Conservation (phyloP, 2,329 filamentous ascomycete species). For the Metarhizium humberi region DNA sequence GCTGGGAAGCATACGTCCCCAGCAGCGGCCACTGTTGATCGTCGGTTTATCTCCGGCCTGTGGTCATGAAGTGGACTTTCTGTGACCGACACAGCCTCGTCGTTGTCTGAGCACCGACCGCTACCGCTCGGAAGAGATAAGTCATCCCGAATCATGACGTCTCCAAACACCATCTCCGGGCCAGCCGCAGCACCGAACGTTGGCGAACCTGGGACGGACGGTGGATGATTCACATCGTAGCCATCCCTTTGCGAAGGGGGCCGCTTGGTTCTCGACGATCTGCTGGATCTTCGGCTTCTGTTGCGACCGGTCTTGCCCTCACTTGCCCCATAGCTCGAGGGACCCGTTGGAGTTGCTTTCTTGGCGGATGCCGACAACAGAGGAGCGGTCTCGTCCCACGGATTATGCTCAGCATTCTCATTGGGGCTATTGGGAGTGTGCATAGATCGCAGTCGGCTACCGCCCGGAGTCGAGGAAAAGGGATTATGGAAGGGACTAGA, state of each 20-base stretch:
- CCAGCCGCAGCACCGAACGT: slow-evolving; percentile 37
- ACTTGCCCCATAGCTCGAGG: slow-evolving; percentile 32
- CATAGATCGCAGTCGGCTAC: slow-evolving; percentile 27
- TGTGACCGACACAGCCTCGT: slow-evolving; percentile 23
- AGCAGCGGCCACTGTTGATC: slow-evolving; percentile 57
- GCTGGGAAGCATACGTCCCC: slow-evolving; percentile 91
- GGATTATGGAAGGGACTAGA: slow-evolving; percentile 26
- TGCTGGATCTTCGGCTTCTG: slow-evolving; percentile 38
- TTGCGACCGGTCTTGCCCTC: slow-evolving; percentile 25
- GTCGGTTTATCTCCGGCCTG: slow-evolving; percentile 21
- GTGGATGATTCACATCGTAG: slow-evolving; percentile 60
- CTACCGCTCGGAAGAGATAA: slow-evolving; percentile 30
- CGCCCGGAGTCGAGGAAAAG: slow-evolving; percentile 15
- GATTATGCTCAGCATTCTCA: slow-evolving; percentile 36
- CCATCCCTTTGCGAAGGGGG: slow-evolving; percentile 29
- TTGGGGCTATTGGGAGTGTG: slow-evolving; percentile 31
- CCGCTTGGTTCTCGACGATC: slow-evolving; percentile 39
- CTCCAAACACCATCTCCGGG: slow-evolving; percentile 51
- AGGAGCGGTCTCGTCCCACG: slow-evolving; percentile 42
- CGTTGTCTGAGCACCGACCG: slow-evolving; percentile 18
- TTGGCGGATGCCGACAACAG: slow-evolving; percentile 35
- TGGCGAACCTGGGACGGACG: slow-evolving; percentile 57
- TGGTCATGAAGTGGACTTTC: slow-evolving; percentile 16
- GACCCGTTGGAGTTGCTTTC: slow-evolving; percentile 12
- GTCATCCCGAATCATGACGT: slow-evolving; percentile 63